Evolutionary conservation across 208 protist species (phyloP).

Genomic region (Crithidia sp.): DNA sequence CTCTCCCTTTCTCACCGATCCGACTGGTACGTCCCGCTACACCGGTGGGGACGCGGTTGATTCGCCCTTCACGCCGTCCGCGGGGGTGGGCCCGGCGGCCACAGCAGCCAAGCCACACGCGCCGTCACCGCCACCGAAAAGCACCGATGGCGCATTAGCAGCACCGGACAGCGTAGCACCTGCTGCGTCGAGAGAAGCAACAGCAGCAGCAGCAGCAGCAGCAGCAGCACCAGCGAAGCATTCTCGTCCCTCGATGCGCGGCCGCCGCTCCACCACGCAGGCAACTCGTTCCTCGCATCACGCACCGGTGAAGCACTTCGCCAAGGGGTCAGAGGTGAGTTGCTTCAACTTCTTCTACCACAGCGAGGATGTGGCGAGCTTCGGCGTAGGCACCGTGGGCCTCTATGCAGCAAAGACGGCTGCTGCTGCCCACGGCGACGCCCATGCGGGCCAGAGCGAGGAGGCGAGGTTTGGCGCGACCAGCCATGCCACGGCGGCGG

Average conservation of each 20-base stretch:
- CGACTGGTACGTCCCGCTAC: too few species aligned
- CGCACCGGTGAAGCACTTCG: constrained; percentile 9
- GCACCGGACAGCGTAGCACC: background rate
- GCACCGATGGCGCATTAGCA: too few species aligned
- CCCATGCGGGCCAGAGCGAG: background rate
- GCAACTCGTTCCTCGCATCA: background rate
- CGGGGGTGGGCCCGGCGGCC: too few species aligned
- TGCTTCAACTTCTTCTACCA: constrained; percentile 46
- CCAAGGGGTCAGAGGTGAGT: constrained; percentile 12
- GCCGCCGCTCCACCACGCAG: background rate
- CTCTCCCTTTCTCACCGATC: too few species aligned
- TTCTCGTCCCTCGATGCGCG: background rate
- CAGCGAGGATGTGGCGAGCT: constrained; percentile 21
- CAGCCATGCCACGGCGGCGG: background rate
- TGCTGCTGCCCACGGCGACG: background rate
- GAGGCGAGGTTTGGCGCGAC: background rate
- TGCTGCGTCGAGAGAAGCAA: background rate
- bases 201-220: background rate
- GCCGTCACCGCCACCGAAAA: too few species aligned
- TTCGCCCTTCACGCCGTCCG: too few species aligned
- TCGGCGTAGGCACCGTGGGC: constrained; percentile 63
- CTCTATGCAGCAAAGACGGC: constrained; percentile 37
- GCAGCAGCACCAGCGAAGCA: background rate
- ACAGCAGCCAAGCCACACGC: too few species aligned
- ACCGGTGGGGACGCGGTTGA: too few species aligned